Evolutionary conservation across 257 asterid genomes (phyloP).

Genomic region (Perilla frutescens): DNA sequence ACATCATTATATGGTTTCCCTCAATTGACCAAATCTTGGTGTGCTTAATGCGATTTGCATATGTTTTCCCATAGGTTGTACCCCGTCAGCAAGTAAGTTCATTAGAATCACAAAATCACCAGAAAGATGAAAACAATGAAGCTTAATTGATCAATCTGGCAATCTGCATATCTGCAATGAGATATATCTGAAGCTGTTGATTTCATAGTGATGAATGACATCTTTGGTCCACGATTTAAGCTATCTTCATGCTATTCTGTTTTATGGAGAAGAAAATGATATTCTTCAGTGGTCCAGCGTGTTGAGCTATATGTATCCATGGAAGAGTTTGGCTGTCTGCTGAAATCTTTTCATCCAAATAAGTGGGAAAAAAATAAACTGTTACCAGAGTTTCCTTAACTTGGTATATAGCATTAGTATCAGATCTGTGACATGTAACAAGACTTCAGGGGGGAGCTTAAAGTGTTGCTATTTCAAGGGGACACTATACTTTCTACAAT

Average conservation of each 20-base stretch:
- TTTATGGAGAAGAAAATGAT: neutral
- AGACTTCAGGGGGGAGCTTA: neutral
- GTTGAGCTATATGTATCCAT: neutral
- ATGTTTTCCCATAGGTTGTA: conserved; percentile 10
- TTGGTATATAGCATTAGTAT: conserved; percentile 16
- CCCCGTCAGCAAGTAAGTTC: conserved; percentile 3
- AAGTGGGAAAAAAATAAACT: neutral
- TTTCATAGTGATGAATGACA: conserved; percentile 5
- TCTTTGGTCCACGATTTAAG: neutral
- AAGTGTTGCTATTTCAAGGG: conserved; percentile 5
- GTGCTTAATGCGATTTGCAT: conserved; percentile 20
- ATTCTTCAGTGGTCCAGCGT: neutral
- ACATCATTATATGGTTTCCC: conserved; percentile 20
- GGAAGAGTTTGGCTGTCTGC: conserved; percentile 21
- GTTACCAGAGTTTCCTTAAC: conserved; percentile 13
- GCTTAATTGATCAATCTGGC: neutral
- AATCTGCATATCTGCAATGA: conserved; percentile 8
- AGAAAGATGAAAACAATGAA: conserved; percentile 16
- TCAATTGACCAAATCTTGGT: conserved; percentile 2
- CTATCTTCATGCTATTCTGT: conserved; percentile 21
- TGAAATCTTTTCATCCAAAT: neutral
- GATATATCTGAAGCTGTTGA: neutral
- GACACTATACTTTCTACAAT: conserved; percentile 13
- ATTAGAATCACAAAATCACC: conserved; percentile 18
- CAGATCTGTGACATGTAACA: conserved; percentile 13